Base-by-base conservation (phyloP, 2,329 filamentous ascomycete genomes). In the Huntiella bhutanensis region DNA sequence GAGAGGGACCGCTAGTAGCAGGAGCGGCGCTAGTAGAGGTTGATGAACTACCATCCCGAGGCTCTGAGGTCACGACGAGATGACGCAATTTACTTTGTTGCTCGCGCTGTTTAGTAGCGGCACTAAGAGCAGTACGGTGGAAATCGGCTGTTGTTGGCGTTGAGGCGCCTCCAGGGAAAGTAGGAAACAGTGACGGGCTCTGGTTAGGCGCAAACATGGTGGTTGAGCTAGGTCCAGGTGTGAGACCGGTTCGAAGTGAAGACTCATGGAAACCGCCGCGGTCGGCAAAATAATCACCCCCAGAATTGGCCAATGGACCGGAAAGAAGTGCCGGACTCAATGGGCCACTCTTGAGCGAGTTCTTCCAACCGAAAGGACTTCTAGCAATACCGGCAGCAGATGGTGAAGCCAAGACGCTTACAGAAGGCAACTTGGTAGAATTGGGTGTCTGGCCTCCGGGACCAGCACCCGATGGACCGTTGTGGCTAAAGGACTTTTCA, bases 121-220 rank as follows among this genome's bases (percentile, higher is more conserved):
- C 84, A 53, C 75, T 86, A 61, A 96, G 66, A 22, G 88, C 91
- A 52, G 88, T 93, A 50, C 88, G 81, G 56, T 96, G 88, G 56
- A 98, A 98, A 57, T 98, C 91, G 43, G 93, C 66, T 0, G 88
- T 94, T 51, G 80, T 80, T 6, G 91, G 91, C 1, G 91, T 98
- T 3, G 85, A 82, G 47, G 80, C 82, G 53, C 83, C 83, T 57
- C 75, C 82, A 53, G 83, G 77, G 34, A 91, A 66, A 53, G 82
- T 80, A 51, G 80, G 80, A 11, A 49, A 49, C 62, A 87, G 84
- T 5, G 95, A 64, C 64, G 86, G 80, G 0, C 84, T 83, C 33
- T 85, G 87, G 59, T 82, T 93, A 2, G 85, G 81, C 48, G 88
- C 86, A 67, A 96, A 96, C 85, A 96, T 96, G 55, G 87, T 93